Evolutionary conservation across 75 land plant genomes (phyloP), one percentile per base, ranked within the genome.

Genomic region (Chamaecyparis obtusa): DNA sequence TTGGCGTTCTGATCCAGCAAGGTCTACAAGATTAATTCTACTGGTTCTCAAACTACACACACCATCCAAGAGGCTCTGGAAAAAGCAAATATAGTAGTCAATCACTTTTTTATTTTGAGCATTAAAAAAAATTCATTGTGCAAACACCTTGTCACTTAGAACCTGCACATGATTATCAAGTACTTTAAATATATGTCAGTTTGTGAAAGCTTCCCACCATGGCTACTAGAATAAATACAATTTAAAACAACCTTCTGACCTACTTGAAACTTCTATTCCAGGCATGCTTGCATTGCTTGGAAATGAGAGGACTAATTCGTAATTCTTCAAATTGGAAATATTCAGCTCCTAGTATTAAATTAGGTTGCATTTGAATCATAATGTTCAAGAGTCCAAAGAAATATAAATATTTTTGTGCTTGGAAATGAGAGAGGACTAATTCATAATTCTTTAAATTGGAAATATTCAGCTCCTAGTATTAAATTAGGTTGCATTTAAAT

Each of bases 1-100:
- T 48, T 97, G 99, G 75, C 99, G 87, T 87, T 97, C 99, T 32
- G 99, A 97, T 36, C 99, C 99, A 84, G 99, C 99, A 55, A 97
- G 89, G 92, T 97, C 99, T 86, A 97, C 99, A 82, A 97, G 91
- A 88, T 97, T 97, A 76, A 97, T 95, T 87, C 96, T 90, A 83
- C 99, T 97, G 13, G 91, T 96, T 84, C 92, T 92, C 35, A 96
- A 90, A 84, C 95, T 94, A 92, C 94, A 93, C 41, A 94, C 33
- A 79, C 98, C 98, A 91, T 94, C 98, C 48, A 94, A 85, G 76
- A 72, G 87, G 74, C 89, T 91, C 98, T 96, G 90, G 30, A 86
- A 83, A 46, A 84, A 84, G n/a, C 11, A 48, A 86, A 81, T 27
- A 2, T n/a, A 51, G 55, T 81, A 43, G 48, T 41, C 24, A 80